Evolutionary conservation across 2,329 filamentous ascomycete species (phyloP).

Genomic region (Talaromyces sp.): DNA sequence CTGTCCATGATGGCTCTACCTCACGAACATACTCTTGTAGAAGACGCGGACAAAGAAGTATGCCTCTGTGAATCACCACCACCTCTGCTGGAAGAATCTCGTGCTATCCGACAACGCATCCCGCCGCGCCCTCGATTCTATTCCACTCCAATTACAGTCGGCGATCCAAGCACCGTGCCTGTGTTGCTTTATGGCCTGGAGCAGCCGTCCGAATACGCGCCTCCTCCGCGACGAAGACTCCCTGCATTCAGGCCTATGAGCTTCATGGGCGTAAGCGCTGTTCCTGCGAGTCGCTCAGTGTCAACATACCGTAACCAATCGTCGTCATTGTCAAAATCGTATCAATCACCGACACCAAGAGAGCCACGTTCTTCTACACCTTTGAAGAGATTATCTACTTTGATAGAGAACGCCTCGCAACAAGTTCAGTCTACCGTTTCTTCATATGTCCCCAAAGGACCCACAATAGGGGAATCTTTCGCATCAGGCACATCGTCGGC

Average conservation of each 20-base stretch:
- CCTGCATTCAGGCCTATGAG: not conserved
- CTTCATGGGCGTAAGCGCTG: not conserved
- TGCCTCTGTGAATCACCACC: not conserved
- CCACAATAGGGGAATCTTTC: not conserved
- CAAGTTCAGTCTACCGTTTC: not conserved
- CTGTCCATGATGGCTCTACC: not conserved
- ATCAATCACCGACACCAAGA: not conserved
- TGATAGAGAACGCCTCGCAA: constrained; percentile 1
- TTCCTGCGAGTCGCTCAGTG: not conserved
- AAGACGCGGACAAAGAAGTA: not conserved
- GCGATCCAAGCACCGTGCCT: constrained; percentile 1
- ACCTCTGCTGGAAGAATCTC: not conserved
- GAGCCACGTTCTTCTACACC: not conserved
- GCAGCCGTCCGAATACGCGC: constrained; percentile 3
- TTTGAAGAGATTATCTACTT: not conserved
- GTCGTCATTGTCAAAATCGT: not conserved
- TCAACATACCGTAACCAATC: constrained; percentile 2
- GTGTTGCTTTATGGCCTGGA: constrained; percentile 10
- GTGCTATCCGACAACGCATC: not conserved
- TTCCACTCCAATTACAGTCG: not conserved
- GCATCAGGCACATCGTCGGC: constrained; percentile 1
- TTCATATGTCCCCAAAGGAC: not conserved
- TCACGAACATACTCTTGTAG: not conserved
- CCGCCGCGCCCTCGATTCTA: constrained; percentile 3
- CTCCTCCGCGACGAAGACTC: not conserved